Base-by-base conservation (phyloP, 495 filamentous ascomycete species). In the Pyrenula aspistea region DNA sequence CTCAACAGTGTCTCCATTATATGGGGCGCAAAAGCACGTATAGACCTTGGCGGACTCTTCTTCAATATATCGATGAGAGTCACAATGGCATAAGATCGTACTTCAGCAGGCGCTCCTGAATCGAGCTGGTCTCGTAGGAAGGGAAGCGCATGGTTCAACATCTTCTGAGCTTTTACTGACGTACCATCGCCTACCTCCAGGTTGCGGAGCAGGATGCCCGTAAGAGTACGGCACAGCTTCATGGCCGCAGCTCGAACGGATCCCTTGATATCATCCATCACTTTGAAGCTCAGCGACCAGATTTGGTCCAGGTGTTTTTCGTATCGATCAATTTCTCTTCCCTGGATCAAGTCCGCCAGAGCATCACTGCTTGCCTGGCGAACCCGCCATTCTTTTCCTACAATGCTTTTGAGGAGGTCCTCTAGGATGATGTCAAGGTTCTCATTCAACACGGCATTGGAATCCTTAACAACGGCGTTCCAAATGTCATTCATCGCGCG, bases 401-500 rank as follows among this genome's bases (percentile, higher is more conserved):
- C 68, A 56, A 96, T 88, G 59, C 83, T 91, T 60, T 86, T 84
- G 53, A 98, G 73, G 20, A 96, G 73, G 64, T 96, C 90, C 20
- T 81, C 71, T 74, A 97, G 86, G 59, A 98, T 96, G 15, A 78
- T 74, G 57, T 94, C 87, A 61, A 95, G 95, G 65, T 94, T 73
- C 8, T 71, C 71, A 60, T 89, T 82, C 53, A 95, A 75, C 20
- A 86, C 86, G 8, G 78, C 76, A 1, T 79, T 81, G 10, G 86
- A 77, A 57, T 96, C 89, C 65, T 90, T 93, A 56, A 97, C 89
- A 25, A 97, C 67, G 0, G 92, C 84, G 62, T 86, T 87, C 93
- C 93, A 97, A 60, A 98, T 98, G 56, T 92, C 88, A 58, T 93
- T 90, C 93, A 98, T 98, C 2, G 91, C 91, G 49, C 84, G 83